Percentiles rank a stretch among this genome's conserved stretches.
phyloP scores from a whole-genome alignment of 192 early-diverging fungal species.

The Phlyctochytrium arcticum region DNA sequence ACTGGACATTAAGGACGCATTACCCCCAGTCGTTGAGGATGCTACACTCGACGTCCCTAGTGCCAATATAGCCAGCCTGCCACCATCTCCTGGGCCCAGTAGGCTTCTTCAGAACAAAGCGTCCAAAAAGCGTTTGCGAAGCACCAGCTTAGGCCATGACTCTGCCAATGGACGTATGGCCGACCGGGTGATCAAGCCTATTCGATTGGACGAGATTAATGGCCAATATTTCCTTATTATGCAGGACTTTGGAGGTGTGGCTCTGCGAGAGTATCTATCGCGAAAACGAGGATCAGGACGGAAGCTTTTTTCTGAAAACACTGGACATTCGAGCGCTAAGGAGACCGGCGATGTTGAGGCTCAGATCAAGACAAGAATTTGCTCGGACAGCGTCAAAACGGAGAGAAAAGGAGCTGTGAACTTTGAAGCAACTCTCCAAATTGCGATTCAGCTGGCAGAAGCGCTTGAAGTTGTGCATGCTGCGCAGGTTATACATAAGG shows the following conservation, averaged over 20 bases:
- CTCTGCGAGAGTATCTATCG: slow-evolving; percentile 28
- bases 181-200: slow-evolving; percentile 30
- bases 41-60: neutral
- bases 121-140: neutral
- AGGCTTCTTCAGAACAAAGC: neutral
- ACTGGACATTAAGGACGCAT: neutral
- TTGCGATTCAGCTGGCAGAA: slow-evolving; percentile 41
- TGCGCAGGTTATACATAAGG: slow-evolving; percentile 43
- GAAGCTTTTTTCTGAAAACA: neutral
- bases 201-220: slow-evolving; percentile 24
- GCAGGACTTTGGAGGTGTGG: slow-evolving; percentile 35
- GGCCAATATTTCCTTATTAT: slow-evolving; percentile 31
- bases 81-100: too few relatives aligned
- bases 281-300: neutral
- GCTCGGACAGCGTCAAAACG: neutral
- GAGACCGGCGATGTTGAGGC: too few relatives aligned
- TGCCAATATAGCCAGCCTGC: neutral
- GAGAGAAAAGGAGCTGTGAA: too few relatives aligned
- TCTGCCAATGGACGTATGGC: neutral
- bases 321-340: too few relatives aligned
- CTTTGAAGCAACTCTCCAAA: slow-evolving; percentile 26
- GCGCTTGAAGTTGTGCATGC: slow-evolving; percentile 38
- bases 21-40: neutral
- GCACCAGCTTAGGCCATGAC: slow-evolving; percentile 10
- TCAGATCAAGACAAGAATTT: neutral